Evolutionary conservation across 2,329 filamentous ascomycete species (phyloP).

Genomic region (Dactylellina sp.): DNA sequence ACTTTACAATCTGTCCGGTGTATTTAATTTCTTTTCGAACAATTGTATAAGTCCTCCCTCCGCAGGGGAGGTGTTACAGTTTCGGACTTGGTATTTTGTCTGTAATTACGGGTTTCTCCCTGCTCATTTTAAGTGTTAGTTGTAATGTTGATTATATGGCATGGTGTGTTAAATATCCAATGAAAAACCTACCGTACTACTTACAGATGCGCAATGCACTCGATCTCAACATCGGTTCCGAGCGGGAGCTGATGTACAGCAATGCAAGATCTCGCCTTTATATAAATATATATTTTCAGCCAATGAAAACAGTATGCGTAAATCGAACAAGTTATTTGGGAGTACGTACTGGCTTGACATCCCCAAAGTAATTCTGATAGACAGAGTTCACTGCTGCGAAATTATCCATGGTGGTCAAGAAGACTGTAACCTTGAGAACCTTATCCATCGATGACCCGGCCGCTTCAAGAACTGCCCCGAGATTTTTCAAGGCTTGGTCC

Average conservation of each 20-base stretch:
- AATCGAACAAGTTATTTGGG: no score
- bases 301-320: no score
- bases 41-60: not conserved
- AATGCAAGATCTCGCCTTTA: conserved; percentile 78
- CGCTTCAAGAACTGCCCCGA: conserved; percentile 83
- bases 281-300: not conserved
- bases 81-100: conserved; percentile 35
- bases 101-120: conserved; percentile 34
- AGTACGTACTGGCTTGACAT: conserved; percentile 64
- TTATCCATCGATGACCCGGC: conserved; percentile 81
- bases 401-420: conserved; percentile 89
- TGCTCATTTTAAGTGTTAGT: conserved; percentile 5
- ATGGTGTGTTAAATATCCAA: not conserved
- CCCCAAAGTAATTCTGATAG: conserved; percentile 76
- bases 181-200: conserved; percentile 55
- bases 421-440: conserved; percentile 92
- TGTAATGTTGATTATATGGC: not conserved
- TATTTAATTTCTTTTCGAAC: not conserved
- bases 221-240: conserved; percentile 88
- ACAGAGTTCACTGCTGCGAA: conserved; percentile 83
- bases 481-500: conserved; percentile 69
- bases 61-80: no score
- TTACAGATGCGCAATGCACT: conserved; percentile 81
- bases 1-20: conserved; percentile 13
- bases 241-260: conserved; percentile 90